Evolutionary conservation across 352 stramenopile genomes (phyloP), one percentile per base, ranked within the genome.

Genomic region (Phytophthora agathidicida): DNA sequence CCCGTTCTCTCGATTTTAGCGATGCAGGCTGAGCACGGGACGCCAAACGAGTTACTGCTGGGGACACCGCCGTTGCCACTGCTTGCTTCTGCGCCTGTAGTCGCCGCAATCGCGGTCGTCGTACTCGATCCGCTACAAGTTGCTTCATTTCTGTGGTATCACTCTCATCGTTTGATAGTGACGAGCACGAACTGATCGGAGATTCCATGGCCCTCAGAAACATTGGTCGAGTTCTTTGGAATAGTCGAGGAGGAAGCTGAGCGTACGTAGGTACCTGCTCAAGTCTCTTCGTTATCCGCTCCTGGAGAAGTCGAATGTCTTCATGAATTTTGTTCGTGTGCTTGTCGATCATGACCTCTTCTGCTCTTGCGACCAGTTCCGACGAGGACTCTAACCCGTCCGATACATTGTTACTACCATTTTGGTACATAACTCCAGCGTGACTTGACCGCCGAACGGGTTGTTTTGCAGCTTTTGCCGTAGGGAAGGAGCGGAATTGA

Each of bases 241-340:
- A 7, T 31, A 44, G 27, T 28, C 31, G 56, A 38, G 56, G 17
- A 7, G 42, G 44, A 16, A 59, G 31, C 13, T 54, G 37, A 22
- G 58, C 24, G 44, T 47, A 57, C 2, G 31, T 48, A 14, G 60
- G 65, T 3, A 20, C 52, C 37, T 89, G 79, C 32, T 87, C 70
- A 5, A 93, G 67, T 11, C 81, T 68, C 30, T 79, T 77, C 8
- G 77, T 71, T 32, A 94, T 86, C 1, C 80, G 66, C 19, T 88
- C 68, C 36, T 94, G 85, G 3, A 94, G 60, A 10, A 78, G 47
- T 13, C 77, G 76, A 31, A 93, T 85, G 46, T 94, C 84, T 45
- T 87, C 78, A 49, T 91, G 84, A 22, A 94, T 70, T 22, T 80
- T 89, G 35, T 44, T 85, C 1, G 80, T 83, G 31, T 83, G 81